phyloP scores from a whole-genome alignment of 768 basidiomycete species.

The Psilocybe cyanescens region DNA sequence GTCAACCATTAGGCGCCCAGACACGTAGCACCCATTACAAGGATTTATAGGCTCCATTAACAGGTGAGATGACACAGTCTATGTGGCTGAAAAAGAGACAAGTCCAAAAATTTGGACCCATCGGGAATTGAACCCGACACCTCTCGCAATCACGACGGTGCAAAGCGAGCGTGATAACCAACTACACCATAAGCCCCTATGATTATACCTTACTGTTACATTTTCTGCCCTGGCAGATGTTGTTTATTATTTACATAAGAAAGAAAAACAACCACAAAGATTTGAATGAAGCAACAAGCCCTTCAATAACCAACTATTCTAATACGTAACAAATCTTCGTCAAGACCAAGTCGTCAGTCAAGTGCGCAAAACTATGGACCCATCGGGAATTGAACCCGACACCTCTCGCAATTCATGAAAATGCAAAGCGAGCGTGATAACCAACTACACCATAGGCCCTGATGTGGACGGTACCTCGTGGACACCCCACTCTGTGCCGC shows the following conservation, averaged over 20 bases:
- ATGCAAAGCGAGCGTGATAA: slow-evolving; percentile 28
- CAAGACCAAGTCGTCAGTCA: background rate
- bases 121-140: slow-evolving; percentile 27
- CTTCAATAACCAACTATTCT: too few relatives aligned
- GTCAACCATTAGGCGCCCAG: too few relatives aligned
- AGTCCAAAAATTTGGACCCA: slow-evolving; percentile 16
- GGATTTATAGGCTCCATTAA: too few relatives aligned
- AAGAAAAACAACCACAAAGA: too few relatives aligned
- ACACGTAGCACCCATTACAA: too few relatives aligned
- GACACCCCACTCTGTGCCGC: too few relatives aligned
- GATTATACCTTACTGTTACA: too few relatives aligned
- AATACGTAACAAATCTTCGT: too few relatives aligned
- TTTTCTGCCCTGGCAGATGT: slow-evolving; percentile 2
- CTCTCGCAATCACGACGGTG: slow-evolving; percentile 17
- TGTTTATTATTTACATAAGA: too few relatives aligned
- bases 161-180: slow-evolving; percentile 26
- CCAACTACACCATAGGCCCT: slow-evolving; percentile 31
- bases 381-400: slow-evolving; percentile 31
- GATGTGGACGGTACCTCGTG: background rate
- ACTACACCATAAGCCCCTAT: slow-evolving; percentile 20
- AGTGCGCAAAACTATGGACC: slow-evolving; percentile 19
- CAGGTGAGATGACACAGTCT: too few relatives aligned
- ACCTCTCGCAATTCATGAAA: slow-evolving; percentile 23
- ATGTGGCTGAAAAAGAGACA: background rate
- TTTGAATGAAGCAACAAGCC: too few relatives aligned